Evolutionary conservation across 2,329 filamentous ascomycete genomes (phyloP).

Genomic region (Claviceps lovelessii): DNA sequence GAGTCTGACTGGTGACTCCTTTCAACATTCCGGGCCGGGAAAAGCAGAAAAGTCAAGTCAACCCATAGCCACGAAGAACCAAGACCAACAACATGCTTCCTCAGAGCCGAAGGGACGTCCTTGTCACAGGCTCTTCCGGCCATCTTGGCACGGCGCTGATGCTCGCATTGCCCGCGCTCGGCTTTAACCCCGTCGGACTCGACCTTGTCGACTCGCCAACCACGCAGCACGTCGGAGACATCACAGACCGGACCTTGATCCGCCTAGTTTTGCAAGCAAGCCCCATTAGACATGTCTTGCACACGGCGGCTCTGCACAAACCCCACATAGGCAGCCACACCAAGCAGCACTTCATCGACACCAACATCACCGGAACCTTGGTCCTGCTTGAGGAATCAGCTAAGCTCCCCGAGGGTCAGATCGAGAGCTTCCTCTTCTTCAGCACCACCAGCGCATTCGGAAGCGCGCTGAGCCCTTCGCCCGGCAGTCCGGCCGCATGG

Average conservation of each 20-base stretch:
- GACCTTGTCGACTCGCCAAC: conserved; percentile 26
- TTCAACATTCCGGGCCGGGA: neutral
- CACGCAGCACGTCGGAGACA: conserved; percentile 22
- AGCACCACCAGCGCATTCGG: conserved; percentile 34
- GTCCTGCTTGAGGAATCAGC: conserved; percentile 27
- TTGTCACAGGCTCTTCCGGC: conserved; percentile 32
- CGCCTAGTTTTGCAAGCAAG: conserved; percentile 16
- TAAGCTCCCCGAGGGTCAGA: conserved; percentile 6
- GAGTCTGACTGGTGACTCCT: neutral
- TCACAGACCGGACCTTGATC: conserved; percentile 23
- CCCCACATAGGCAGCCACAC: conserved; percentile 31
- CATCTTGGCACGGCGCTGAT: conserved; percentile 32
- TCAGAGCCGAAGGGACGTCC: conserved; percentile 15
- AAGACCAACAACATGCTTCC: conserved; percentile 2
- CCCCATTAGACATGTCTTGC: conserved; percentile 26
- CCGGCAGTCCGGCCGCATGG: conserved; percentile 26
- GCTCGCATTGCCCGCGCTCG: conserved; percentile 24
- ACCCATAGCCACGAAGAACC: neutral
- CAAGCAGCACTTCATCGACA: conserved; percentile 28
- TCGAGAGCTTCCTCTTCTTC: conserved; percentile 29
- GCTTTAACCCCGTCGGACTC: conserved; percentile 27
- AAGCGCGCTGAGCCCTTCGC: conserved; percentile 21
- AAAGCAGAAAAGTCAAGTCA: neutral
- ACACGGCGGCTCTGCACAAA: conserved; percentile 33
- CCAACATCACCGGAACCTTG: conserved; percentile 30